Percentiles rank a stretch among this genome's conserved stretches.
phyloP scores from a whole-genome alignment of 2,329 filamentous ascomycete species.

The Talaromyces atroroseus region DNA sequence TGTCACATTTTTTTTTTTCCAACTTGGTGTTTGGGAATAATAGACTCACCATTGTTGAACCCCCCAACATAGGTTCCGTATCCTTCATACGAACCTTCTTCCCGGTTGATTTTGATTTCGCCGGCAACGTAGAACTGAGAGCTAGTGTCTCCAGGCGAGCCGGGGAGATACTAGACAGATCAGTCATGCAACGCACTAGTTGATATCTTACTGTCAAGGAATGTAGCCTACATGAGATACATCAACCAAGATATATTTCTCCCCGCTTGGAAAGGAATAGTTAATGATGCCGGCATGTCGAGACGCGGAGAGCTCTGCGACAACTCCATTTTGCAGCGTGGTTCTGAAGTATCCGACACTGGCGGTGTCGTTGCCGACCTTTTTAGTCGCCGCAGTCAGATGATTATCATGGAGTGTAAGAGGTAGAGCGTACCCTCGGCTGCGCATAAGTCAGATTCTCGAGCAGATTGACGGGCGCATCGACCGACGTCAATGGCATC shows the following conservation, averaged over 20 bases:
- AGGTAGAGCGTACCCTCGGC: slow-evolving; percentile 57
- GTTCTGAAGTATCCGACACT: slow-evolving; percentile 61
- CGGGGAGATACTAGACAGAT: slow-evolving; percentile 43
- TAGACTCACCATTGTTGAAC: slow-evolving; percentile 35
- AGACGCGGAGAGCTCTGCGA: slow-evolving; percentile 60
- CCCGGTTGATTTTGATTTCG: slow-evolving; percentile 32
- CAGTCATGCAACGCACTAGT: background rate
- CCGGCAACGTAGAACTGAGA: slow-evolving; percentile 41
- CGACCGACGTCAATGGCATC: slow-evolving; percentile 34
- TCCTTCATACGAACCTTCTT: slow-evolving; percentile 40
- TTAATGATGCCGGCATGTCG: slow-evolving; percentile 60
- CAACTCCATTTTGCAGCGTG: slow-evolving; percentile 51
- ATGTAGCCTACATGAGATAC: slow-evolving; percentile 39
- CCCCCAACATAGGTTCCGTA: slow-evolving; percentile 46
- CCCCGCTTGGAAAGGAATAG: slow-evolving; percentile 53
- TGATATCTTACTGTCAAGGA: background rate
- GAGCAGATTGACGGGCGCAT: slow-evolving; percentile 34
- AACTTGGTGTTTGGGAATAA: background rate
- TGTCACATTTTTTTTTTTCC: background rate
- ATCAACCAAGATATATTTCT: slow-evolving; percentile 60
- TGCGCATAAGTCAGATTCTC: slow-evolving; percentile 43
- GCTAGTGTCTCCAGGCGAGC: slow-evolving; percentile 33
- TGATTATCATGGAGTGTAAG: background rate
- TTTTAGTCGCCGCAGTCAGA: background rate
- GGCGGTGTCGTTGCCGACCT: slow-evolving; percentile 47